Conservation (phyloP, 2,329 filamentous ascomycete species). For the Hymenotorrendiella dingleyae region DNA sequence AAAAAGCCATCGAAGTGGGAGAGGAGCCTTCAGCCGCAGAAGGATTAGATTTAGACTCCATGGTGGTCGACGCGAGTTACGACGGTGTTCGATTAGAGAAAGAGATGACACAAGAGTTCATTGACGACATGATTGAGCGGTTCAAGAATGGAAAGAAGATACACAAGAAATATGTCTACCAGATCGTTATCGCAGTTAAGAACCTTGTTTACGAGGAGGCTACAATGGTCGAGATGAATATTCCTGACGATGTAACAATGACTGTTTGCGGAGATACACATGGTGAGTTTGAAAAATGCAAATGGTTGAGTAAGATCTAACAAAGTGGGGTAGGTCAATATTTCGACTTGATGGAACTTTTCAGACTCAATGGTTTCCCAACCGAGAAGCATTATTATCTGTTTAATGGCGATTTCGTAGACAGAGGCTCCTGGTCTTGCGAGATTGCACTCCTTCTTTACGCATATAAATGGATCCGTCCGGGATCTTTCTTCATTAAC, state of each 20-base stretch:
- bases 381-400: slow-evolving; percentile 85
- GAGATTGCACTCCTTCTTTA: slow-evolving; percentile 92
- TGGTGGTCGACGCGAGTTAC: slow-evolving; percentile 75
- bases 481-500: slow-evolving; percentile 87
- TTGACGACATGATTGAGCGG: slow-evolving; percentile 92
- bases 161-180: slow-evolving; percentile 93
- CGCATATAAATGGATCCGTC: slow-evolving; percentile 93
- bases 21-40: slow-evolving; percentile 91
- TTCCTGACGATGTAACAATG: slow-evolving; percentile 70
- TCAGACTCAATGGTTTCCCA: slow-evolving; percentile 82
- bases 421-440: slow-evolving; percentile 96
- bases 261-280: slow-evolving; percentile 98
- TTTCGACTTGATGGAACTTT: slow-evolving; percentile 95
- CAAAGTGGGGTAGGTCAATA: slow-evolving; percentile 66
- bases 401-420: slow-evolving; percentile 98
- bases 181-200: slow-evolving; percentile 87
- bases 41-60: slow-evolving; percentile 80
- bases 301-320: slow-evolving; percentile 5
- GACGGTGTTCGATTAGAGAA: slow-evolving; percentile 74
- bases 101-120: slow-evolving; percentile 92
- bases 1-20: slow-evolving; percentile 87
- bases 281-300: slow-evolving; percentile 45
- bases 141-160: slow-evolving; percentile 97
- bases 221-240: slow-evolving; percentile 91
- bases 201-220: slow-evolving; percentile 87